A percentile compares a stretch with the other conserved stretches of the same genome.
These are phyloP conservation scores for Lojkania enalia DNA, from an alignment of 2,329 filamentous ascomycete species.

Conservation along the genomic window DNA sequence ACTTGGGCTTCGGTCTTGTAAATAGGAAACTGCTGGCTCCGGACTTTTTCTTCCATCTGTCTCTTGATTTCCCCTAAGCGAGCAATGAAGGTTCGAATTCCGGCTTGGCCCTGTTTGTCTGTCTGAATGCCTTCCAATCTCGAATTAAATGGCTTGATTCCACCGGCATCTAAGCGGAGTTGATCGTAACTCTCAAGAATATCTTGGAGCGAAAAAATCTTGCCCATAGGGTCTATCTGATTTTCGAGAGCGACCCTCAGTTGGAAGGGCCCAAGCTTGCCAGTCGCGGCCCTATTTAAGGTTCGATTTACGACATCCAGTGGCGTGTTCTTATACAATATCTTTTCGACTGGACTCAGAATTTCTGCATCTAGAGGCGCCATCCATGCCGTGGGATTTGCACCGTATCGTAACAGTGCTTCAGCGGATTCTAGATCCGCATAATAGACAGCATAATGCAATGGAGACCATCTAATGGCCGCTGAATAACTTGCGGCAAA, in stretches of 20 bases:
- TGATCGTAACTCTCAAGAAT: too few relatives aligned
- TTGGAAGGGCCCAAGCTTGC: background rate
- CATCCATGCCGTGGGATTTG: background rate
- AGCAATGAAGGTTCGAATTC: background rate
- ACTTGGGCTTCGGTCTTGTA: too few relatives aligned
- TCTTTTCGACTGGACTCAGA: background rate
- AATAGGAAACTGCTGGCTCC: too few relatives aligned
- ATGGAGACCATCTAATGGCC: too few relatives aligned
- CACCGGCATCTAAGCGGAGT: too few relatives aligned
- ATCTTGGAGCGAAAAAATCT: too few relatives aligned
- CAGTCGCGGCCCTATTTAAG: background rate
- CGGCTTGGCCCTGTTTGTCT: background rate
- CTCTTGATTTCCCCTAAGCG: background rate
- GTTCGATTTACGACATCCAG: background rate
- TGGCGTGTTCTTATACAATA: background rate
- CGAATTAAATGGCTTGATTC: background rate
- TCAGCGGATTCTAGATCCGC: slow-evolving; percentile 1
- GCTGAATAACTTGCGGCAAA: background rate
- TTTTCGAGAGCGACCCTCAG: background rate
- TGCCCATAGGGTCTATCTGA: too few relatives aligned
- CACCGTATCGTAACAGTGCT: background rate
- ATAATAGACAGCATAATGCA: background rate
- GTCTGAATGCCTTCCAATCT: background rate
- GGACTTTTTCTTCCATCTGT: background rate
- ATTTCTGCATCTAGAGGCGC: background rate